These are phyloP conservation scores for Cyathus striatus DNA, from an alignment of 768 basidiomycete genomes.

Conservation along the genomic window DNA sequence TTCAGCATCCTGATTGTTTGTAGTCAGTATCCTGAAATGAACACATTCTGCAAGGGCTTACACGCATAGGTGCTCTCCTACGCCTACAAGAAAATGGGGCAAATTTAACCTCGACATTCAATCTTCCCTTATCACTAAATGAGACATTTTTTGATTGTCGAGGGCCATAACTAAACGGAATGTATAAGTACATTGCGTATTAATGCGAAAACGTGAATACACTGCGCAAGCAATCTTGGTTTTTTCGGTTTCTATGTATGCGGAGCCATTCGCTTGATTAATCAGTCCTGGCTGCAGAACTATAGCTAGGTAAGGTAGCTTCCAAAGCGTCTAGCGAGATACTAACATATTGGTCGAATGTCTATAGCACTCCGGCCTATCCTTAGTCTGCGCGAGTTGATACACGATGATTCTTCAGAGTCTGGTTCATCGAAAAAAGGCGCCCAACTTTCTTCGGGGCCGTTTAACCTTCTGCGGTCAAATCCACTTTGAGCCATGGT, in stretches of 20 bases:
- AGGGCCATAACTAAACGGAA: conserved; percentile 63
- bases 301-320: conserved; percentile 22
- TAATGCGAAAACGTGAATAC: conserved; percentile 42
- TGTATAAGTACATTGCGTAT: conserved; percentile 6
- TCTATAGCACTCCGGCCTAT: conserved; percentile 51
- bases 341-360: conserved; percentile 83
- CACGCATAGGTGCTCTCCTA: conserved; percentile 81
- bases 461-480: conserved; percentile 87
- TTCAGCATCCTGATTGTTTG: conserved; percentile 77
- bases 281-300: conserved; percentile 89
- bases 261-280: conserved; percentile 92
- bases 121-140: conserved; percentile 82
- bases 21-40: conserved; percentile 7
- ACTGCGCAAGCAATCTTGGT: conserved; percentile 96
- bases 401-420: no score
- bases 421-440: no score
- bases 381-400: conserved; percentile 33
- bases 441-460: conserved; percentile 77
- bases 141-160: conserved; percentile 74
- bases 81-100: conserved; percentile 84
- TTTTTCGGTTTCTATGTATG: conserved; percentile 89
- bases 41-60: conserved; percentile 34
- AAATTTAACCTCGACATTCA: conserved; percentile 97
- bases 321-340: not conserved
- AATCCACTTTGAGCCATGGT: conserved; percentile 51